Evolutionary conservation across 805 yeast genomes (phyloP).

Genomic region (Candida insectorum): DNA sequence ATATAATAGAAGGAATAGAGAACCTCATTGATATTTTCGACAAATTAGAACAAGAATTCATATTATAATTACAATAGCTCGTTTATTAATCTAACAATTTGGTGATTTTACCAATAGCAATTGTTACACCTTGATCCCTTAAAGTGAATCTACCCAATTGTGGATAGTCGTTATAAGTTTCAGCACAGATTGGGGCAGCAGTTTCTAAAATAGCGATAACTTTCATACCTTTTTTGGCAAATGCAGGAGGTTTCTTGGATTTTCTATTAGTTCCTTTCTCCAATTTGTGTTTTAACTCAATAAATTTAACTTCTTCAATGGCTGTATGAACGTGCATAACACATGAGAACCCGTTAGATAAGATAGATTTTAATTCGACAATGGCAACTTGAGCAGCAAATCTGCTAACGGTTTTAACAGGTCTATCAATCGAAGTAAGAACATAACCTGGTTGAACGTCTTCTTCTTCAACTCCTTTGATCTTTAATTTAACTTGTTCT

Average conservation of each 20-base stretch:
- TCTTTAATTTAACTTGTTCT: constrained; percentile 91
- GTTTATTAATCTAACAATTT: constrained; percentile 52
- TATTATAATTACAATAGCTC: no score
- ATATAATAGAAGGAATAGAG: constrained; percentile 66
- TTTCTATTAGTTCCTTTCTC: constrained; percentile 96
- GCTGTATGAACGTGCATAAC: constrained; percentile 99
- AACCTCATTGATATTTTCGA: constrained; percentile 49
- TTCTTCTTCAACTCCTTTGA: constrained; percentile 97
- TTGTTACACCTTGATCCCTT: constrained; percentile 97
- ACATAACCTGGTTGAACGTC: constrained; percentile 91
- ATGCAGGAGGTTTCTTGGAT: constrained; percentile 96
- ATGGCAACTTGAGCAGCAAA: constrained; percentile 97
- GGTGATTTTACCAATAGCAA: constrained; percentile 97
- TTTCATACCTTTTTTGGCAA: constrained; percentile 98
- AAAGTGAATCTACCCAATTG: constrained; percentile 97
- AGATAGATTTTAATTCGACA: constrained; percentile 91
- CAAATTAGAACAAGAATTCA: constrained; percentile 1
- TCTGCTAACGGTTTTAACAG: constrained; percentile 84
- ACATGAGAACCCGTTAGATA: constrained; percentile 94
- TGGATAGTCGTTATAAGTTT: constrained; percentile 86
- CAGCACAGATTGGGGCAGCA: constrained; percentile 86
- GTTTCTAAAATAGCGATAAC: constrained; percentile 88
- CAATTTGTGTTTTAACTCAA: constrained; percentile 82
- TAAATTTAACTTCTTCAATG: constrained; percentile 87
- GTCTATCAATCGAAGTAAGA: constrained; percentile 77